Conservation (phyloP, 164 flowering plant species). For the Piper betle region DNA sequence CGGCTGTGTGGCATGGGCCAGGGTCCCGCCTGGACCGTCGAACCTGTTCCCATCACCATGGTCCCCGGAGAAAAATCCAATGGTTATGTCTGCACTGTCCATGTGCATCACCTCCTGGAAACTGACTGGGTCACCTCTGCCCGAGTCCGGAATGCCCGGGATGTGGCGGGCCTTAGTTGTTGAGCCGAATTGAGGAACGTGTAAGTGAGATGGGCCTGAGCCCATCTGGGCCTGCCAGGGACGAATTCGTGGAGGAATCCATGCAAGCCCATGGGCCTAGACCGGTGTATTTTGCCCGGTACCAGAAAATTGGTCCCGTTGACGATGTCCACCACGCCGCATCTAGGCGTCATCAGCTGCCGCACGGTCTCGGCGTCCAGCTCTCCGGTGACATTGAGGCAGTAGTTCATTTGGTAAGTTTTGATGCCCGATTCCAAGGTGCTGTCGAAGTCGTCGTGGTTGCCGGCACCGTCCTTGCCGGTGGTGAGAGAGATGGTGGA, state of each 20-base stretch:
- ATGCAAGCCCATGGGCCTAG: not conserved
- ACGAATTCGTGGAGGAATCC: constrained; percentile 16
- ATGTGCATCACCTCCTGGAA: constrained; percentile 19
- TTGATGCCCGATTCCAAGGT: constrained; percentile 17
- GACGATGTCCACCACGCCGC: constrained; percentile 18
- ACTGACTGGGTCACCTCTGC: constrained; percentile 34
- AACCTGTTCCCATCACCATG: constrained; percentile 67
- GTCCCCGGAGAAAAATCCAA: constrained; percentile 48
- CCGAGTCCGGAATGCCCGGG: constrained; percentile 50
- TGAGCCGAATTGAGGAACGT: constrained; percentile 29
- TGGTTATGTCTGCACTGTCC: constrained; percentile 32
- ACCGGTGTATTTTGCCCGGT: constrained; percentile 9
- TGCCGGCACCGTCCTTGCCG: not conserved
- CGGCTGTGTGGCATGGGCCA: constrained; percentile 5
- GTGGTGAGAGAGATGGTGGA: not conserved
- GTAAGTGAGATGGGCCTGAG: constrained; percentile 33
- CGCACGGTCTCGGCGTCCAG: constrained; percentile 14
- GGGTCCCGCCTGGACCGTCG: constrained; percentile 37
- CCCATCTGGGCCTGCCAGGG: constrained; percentile 50
- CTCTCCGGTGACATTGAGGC: constrained; percentile 17
- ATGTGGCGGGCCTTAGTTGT: constrained; percentile 25
- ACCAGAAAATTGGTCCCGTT: constrained; percentile 11
- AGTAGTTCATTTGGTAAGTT: constrained; percentile 16
- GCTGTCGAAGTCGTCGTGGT: constrained; percentile 15
- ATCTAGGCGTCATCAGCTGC: constrained; percentile 15